Base-by-base conservation (phyloP, 257 asterid species). In the Solanum medicagineum region DNA sequence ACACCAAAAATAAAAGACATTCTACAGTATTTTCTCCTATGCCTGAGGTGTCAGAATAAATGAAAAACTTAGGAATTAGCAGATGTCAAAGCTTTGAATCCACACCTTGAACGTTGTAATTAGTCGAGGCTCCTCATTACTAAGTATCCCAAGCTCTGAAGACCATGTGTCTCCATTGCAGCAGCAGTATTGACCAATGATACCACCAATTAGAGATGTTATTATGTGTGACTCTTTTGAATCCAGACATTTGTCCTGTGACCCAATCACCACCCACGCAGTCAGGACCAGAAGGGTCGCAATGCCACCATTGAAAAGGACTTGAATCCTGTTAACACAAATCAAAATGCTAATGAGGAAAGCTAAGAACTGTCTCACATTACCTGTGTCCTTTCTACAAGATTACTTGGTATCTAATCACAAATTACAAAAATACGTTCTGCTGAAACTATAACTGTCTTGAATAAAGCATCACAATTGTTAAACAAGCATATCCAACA, bases 81-180 rank as follows among this genome's bases (percentile, higher is more conserved):
- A 1, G 81, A 83, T 65, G 79, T 70, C 19, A 73, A 49, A 83
- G 88, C 60, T 47, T 51, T 9, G 86, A 57, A 24, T 73, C 44
- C 66, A 74, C 65, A 96, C 99, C 99, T 94, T 94, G 91, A 94
- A 92, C 81, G 95, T 93, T 14, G 98, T 96, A 80, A 96, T 91
- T 47, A 96, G 75, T 12, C 94, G 93, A 79, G 99, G 98, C 88
- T 94, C 98, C 79, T 94, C 99, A 26, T 93, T 89, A 66, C 99
- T 96, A 63, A 96, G 96, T 88, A 96, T 89, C 88, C 99, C 99
- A 81, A 96, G 98, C 87, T 96, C 99, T 12, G 99, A 96, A 8
- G 99, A 96, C 99, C 99, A 96, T 2, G 99, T 96, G 90, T 96
- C 99, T 51, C 99, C 98, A 68, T 93, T 96, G 88, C 94, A 92